Evolutionary conservation across 2,329 filamentous ascomycete genomes (phyloP).

Genomic region (Neopestalotiopsis rosae): DNA sequence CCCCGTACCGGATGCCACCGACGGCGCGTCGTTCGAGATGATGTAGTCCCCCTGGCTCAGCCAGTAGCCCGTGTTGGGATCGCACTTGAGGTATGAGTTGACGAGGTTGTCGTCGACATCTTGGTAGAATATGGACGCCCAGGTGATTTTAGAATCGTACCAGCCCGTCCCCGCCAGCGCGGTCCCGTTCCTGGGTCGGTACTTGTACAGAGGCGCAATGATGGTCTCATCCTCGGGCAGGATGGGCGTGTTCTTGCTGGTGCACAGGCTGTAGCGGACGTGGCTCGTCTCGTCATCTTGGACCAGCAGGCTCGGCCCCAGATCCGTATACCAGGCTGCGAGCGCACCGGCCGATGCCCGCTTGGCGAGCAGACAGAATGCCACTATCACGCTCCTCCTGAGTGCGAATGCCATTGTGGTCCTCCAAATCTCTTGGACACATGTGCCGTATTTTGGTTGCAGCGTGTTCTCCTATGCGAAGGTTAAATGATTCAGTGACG

Average conservation of each 20-base stretch:
- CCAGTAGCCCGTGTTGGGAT: slow-evolving; percentile 41
- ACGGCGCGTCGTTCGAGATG: slow-evolving; percentile 32
- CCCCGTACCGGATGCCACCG: slow-evolving; percentile 35
- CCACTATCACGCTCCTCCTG: background rate
- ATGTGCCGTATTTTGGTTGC: background rate
- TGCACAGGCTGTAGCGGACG: slow-evolving; percentile 42
- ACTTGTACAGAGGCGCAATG: slow-evolving; percentile 29
- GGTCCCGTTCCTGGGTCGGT: slow-evolving; percentile 38
- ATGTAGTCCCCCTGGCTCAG: slow-evolving; percentile 34
- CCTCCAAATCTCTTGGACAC: background rate
- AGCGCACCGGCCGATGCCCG: slow-evolving; percentile 33
- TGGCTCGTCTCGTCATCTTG: slow-evolving; percentile 41
- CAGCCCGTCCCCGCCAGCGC: slow-evolving; percentile 41
- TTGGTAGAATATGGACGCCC: slow-evolving; percentile 43
- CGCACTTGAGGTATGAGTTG: slow-evolving; percentile 40
- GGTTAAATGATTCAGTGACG: background rate
- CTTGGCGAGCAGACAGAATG: slow-evolving; percentile 30
- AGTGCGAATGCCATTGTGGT: background rate
- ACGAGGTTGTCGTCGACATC: slow-evolving; percentile 33
- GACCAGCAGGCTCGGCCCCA: slow-evolving; percentile 40
- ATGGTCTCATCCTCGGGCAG: slow-evolving; percentile 41
- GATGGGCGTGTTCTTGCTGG: slow-evolving; percentile 34
- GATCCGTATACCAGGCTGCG: slow-evolving; percentile 42
- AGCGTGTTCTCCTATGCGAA: background rate
- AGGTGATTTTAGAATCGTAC: slow-evolving; percentile 32